These are phyloP conservation scores for Pichia californica DNA, from an alignment of 805 yeast genomes.

Conservation along the genomic window DNA sequence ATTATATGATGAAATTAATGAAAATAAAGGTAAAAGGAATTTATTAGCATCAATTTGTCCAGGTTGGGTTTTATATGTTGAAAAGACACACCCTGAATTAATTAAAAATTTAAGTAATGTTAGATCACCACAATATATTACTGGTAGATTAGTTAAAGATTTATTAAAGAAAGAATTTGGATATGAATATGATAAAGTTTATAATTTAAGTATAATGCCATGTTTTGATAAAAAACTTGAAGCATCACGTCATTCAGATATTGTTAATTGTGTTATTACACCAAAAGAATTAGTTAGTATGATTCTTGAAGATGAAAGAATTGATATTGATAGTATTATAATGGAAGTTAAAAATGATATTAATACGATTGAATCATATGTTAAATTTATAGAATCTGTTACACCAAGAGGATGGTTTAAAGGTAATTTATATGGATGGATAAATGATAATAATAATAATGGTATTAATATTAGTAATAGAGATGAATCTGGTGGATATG, in stretches of 20 bases:
- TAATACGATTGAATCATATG: not conserved
- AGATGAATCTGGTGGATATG: slow-evolving; percentile 88
- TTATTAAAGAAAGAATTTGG: slow-evolving; percentile 35
- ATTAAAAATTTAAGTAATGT: slow-evolving; percentile 64
- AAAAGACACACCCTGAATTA: slow-evolving; percentile 87
- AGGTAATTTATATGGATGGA: slow-evolving; percentile 48
- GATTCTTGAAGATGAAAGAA: slow-evolving; percentile 38
- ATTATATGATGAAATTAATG: slow-evolving; percentile 38
- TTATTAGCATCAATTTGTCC: slow-evolving; percentile 77
- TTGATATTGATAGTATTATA: slow-evolving; percentile 30
- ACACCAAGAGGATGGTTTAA: slow-evolving; percentile 60
- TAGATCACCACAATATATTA: slow-evolving; percentile 90
- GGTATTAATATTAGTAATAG: slow-evolving; percentile 50
- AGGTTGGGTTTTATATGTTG: slow-evolving; percentile 94
- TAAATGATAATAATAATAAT: too few species aligned
- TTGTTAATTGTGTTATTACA: slow-evolving; percentile 92
- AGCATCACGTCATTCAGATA: slow-evolving; percentile 62
- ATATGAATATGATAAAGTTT: slow-evolving; percentile 33
- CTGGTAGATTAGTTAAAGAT: slow-evolving; percentile 70
- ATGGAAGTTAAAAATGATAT: slow-evolving; percentile 3
- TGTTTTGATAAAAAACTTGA: slow-evolving; percentile 96
- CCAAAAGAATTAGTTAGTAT: slow-evolving; percentile 80
- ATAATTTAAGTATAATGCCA: slow-evolving; percentile 89
- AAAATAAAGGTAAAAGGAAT: slow-evolving; percentile 32
- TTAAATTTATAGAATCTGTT: not conserved